phyloP scores from a whole-genome alignment of 1,284 basidiomycete genomes.

The Microbotryum lychnidis-dioicae region DNA sequence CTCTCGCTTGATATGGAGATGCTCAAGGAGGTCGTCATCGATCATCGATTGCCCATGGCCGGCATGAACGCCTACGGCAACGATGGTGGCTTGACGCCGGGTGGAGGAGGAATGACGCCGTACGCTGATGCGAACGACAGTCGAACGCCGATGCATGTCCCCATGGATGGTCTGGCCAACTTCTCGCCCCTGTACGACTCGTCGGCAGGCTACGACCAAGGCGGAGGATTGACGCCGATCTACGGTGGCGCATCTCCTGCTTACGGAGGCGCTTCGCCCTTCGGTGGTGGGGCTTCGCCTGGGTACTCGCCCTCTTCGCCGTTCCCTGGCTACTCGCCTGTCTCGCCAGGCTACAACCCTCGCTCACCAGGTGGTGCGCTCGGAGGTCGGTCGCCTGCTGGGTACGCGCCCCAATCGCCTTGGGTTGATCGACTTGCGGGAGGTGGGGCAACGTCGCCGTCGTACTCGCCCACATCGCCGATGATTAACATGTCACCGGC shows the following conservation, averaged over 20 bases:
- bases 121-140: conserved; percentile 50
- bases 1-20: conserved; percentile 94
- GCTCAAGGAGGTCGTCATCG: conserved; percentile 97
- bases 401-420: conserved; percentile 54
- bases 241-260: conserved; percentile 47
- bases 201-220: conserved; percentile 61
- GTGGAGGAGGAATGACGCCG: conserved; percentile 68
- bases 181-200: conserved; percentile 91
- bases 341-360: conserved; percentile 15
- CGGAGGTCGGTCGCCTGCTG: conserved; percentile 38
- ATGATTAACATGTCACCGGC: conserved; percentile 57
- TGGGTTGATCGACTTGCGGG: conserved; percentile 11
- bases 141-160: conserved; percentile 28
- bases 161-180: conserved; percentile 48
- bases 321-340: conserved; percentile 61
- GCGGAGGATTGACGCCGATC: conserved; percentile 73
- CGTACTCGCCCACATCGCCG: conserved; percentile 64
- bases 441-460: conserved; percentile 10
- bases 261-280: conserved; percentile 30
- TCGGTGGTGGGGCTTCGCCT: conserved; percentile 60
- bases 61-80: conserved; percentile 54
- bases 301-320: conserved; percentile 32
- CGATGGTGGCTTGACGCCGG: conserved; percentile 85
- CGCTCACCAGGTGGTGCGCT: conserved; percentile 38
- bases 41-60: conserved; percentile 74